A percentile compares a stretch with the other conserved stretches of the same genome.
Conservation (phyloP, 1,139 yeast species). For the Debaryomyces coudertii region DNA sequence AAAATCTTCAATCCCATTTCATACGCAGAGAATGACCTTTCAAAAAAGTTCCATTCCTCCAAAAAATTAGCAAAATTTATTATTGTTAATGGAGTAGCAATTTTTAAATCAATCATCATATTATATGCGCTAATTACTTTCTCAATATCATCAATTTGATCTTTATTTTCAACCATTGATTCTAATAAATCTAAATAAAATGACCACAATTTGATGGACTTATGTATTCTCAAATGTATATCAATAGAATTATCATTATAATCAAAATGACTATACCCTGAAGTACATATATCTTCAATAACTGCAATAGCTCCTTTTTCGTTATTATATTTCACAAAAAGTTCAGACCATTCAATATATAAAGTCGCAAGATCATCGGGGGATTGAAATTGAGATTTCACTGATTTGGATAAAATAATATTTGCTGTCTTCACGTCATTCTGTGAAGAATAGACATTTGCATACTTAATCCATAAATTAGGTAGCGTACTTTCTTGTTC, state of each 20-base stretch:
- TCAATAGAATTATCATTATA: conserved; percentile 49
- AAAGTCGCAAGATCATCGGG: conserved; percentile 68
- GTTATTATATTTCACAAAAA: conserved; percentile 56
- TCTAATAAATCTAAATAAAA: conserved; percentile 76
- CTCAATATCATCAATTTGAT: conserved; percentile 24
- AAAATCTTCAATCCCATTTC: conserved; percentile 70
- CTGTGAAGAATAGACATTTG: conserved; percentile 60
- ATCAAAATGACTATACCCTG: conserved; percentile 25
- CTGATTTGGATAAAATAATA: conserved; percentile 63
- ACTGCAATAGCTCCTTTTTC: conserved; percentile 56
- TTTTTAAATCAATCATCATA: conserved; percentile 58
- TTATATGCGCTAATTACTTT: conserved; percentile 53
- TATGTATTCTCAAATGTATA: conserved; percentile 62
- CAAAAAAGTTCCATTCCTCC: conserved; percentile 51
- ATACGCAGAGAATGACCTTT: conserved; percentile 61
- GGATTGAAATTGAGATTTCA: conserved; percentile 67
- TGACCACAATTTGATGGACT: conserved; percentile 69
- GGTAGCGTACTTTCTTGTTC: conserved; percentile 41
- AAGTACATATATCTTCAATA: conserved; percentile 38
- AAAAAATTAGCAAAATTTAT: conserved; percentile 68
- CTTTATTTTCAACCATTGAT: conserved; percentile 47
- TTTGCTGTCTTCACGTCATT: conserved; percentile 65
- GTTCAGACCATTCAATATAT: conserved; percentile 75
- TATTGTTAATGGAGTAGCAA: conserved; percentile 70
- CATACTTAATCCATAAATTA: conserved; percentile 71